A percentile compares a stretch with the other conserved stretches of the same genome.
These are phyloP conservation scores for Mucor ambiguus DNA, from an alignment of 371 early-diverging fungal genomes.

Conservation along the genomic window DNA sequence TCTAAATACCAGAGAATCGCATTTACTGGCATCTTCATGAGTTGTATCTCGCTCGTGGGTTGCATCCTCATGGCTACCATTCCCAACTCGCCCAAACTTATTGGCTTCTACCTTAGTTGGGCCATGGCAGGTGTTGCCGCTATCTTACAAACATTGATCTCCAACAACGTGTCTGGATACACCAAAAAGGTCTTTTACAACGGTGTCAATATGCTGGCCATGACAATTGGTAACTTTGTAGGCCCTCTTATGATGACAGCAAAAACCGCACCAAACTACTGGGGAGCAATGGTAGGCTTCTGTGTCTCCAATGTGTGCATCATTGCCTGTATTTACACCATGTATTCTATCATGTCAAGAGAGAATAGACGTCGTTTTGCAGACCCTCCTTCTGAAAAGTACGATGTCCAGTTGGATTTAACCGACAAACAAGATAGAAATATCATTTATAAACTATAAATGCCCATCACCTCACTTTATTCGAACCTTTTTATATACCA, in stretches of 20 bases:
- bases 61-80: constrained; percentile 22
- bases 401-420: constrained; percentile 32
- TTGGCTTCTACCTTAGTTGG: constrained; percentile 30
- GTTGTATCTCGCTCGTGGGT: constrained; percentile 17
- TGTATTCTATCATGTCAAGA: constrained; percentile 22
- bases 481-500: background rate
- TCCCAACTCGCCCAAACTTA: constrained; percentile 22
- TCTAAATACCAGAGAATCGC: background rate
- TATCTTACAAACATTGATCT: constrained; percentile 19
- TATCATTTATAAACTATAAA: constrained; percentile 41
- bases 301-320: constrained; percentile 17
- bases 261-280: constrained; percentile 23
- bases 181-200: constrained; percentile 32
- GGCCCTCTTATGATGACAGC: constrained; percentile 32
- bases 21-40: constrained; percentile 8
- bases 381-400: constrained; percentile 10
- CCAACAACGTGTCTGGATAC: constrained; percentile 32
- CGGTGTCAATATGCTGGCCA: constrained; percentile 17
- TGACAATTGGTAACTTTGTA: constrained; percentile 33
- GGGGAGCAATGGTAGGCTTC: constrained; percentile 27
- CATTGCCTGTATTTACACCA: constrained; percentile 15
- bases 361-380: constrained; percentile 26
- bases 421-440: constrained; percentile 42
- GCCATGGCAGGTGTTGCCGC: constrained; percentile 19
- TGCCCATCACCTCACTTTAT: background rate